phyloP scores from a whole-genome alignment of 2,329 filamentous ascomycete species.

The Colletotrichum ledebouriae region DNA sequence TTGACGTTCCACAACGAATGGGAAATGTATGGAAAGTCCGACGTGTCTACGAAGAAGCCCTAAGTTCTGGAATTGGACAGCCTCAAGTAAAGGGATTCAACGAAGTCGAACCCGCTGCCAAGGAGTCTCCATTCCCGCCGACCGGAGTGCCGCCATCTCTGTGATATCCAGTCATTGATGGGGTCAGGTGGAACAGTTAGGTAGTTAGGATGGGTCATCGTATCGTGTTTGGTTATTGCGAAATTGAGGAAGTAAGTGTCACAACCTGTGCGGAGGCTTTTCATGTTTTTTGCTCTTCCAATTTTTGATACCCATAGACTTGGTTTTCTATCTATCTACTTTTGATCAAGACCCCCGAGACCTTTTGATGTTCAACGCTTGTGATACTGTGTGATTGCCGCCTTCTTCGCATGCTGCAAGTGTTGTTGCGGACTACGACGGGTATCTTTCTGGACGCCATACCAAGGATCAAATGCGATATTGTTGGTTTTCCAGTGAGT shows the following conservation, averaged over 20 bases:
- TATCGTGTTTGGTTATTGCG: too few relatives aligned
- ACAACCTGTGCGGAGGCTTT: background rate
- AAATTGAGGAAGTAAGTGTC: too few relatives aligned
- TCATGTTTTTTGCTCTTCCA: background rate
- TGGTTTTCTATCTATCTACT: slow-evolving; percentile 8
- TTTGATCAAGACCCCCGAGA: background rate
- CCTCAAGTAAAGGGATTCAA: too few relatives aligned
- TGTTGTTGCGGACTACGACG: slow-evolving; percentile 30
- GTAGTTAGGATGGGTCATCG: too few relatives aligned
- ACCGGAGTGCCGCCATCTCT: too few relatives aligned
- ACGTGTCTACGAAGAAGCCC: slow-evolving; percentile 6
- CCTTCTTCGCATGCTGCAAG: background rate
- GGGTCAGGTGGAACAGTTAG: too few relatives aligned
- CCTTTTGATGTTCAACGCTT: background rate
- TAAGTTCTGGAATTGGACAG: background rate
- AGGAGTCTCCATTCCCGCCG: too few relatives aligned
- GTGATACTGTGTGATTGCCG: background rate
- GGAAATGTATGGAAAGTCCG: slow-evolving; percentile 51
- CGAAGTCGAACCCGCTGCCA: too few relatives aligned
- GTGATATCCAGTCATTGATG: too few relatives aligned
- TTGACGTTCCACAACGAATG: slow-evolving; percentile 57
- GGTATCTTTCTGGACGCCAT: slow-evolving; percentile 33
- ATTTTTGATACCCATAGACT: slow-evolving; percentile 38
- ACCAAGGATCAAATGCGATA: background rate
- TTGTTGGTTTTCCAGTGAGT: background rate